Evolutionary conservation across 495 filamentous ascomycete species (phyloP), one percentile per base, ranked within the genome.

Genomic region (Hypoxylon fuscum): DNA sequence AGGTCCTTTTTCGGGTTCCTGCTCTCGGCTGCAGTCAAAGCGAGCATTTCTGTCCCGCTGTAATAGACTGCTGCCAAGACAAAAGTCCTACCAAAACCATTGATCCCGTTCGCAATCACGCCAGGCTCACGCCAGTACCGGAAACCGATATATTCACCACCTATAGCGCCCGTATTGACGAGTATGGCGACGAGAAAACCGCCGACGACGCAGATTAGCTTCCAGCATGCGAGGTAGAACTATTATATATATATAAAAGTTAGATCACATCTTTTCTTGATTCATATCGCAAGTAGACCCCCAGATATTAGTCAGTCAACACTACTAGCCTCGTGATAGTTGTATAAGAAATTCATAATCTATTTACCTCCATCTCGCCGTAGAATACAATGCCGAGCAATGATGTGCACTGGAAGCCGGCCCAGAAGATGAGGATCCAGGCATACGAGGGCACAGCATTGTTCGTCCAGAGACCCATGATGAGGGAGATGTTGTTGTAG

Each of bases 31-130:
- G 87, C 88, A 5, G 88, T 86, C 37, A 90, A 70, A 61, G 87
- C 90, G 42, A 93, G 79, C 57, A 91, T 77, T 68, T 93, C 90
- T 3, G 89, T 91, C 12, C 90, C 88, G 25, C 88, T 81, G 62
- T 87, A 91, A 20, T 88, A 87, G 54, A 91, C 90, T 1, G 85
- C 86, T 1, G 89, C 88, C 10, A 83, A 82, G 40, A 88, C 81
- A 59, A 91, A 80, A 0, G 83, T 83, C n/a, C 82, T 79, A 79
- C 88, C 91, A 71, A 91, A 83, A 1, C 80, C 88, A 35, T 66
- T 73, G 11, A 84, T 72, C 38, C 86, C 83, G 17, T 82, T 69
- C 0, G 79, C 80, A 58, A 90, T 87, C 3, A 85, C 82, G 6
- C 88, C 88, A 0, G 88, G 88, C 56, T 86, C 66, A 5, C 79